Conservation (phyloP, 176 grass and related monocot genomes). For the Poa annua region DNA sequence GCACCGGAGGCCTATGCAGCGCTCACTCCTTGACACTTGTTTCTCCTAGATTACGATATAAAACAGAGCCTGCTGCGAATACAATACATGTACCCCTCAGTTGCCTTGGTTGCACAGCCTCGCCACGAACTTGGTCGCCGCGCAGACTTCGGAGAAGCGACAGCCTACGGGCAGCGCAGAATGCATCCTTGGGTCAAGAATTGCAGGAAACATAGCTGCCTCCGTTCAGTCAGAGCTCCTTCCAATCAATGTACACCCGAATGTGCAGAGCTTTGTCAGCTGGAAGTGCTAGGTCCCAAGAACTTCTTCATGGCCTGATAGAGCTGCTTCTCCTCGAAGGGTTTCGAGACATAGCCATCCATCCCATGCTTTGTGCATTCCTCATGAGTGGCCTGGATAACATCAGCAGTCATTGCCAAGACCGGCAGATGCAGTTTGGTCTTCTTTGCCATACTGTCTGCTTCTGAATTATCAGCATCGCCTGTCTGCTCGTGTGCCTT, state of each 20-base stretch:
- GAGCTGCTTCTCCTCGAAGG: slow-evolving; percentile 93
- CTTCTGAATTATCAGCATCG: slow-evolving; percentile 12
- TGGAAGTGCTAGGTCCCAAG: slow-evolving; percentile 46
- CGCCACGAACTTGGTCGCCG: neutral
- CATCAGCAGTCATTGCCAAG: slow-evolving; percentile 96
- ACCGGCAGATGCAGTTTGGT: slow-evolving; percentile 64
- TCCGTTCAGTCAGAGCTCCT: slow-evolving; percentile 19
- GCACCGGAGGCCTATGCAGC: neutral
- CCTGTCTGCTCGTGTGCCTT: slow-evolving; percentile 53
- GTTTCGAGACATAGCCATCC: slow-evolving; percentile 98
- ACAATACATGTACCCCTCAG: slow-evolving; percentile 23
- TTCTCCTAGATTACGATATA: slow-evolving; percentile 38
- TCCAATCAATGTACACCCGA: neutral
- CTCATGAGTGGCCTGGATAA: slow-evolving; percentile 90
- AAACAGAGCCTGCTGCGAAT: neutral
- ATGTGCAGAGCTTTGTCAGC: slow-evolving; percentile 19
- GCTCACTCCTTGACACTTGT: neutral
- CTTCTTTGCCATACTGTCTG: slow-evolving; percentile 27
- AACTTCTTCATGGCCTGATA: slow-evolving; percentile 82
- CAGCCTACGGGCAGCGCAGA: neutral
- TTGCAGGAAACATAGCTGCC: slow-evolving; percentile 38
- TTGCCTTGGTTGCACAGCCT: slow-evolving; percentile 16
- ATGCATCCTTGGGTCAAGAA: slow-evolving; percentile 16
- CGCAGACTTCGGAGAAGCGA: neutral
- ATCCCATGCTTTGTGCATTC: slow-evolving; percentile 86